Percentiles rank a stretch among this genome's conserved stretches.
phyloP scores from a whole-genome alignment of 1,284 basidiomycete species.

The Ceratobasidium sp. region DNA sequence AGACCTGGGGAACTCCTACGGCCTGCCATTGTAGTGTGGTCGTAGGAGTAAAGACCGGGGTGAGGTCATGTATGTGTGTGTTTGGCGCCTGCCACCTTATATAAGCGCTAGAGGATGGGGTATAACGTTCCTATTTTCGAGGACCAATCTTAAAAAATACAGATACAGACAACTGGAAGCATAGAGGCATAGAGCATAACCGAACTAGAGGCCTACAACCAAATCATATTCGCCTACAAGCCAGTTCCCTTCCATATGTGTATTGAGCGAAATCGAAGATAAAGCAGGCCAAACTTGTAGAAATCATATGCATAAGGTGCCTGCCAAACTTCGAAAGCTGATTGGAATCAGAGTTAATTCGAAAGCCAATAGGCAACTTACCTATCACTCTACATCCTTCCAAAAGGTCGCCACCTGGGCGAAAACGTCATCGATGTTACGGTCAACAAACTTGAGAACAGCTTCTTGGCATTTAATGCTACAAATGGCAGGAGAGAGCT shows the following conservation, averaged over 20 bases:
- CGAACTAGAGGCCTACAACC: neutral
- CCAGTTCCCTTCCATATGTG: conserved; percentile 6
- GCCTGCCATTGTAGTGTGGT: conserved; percentile 4
- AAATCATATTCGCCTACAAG: neutral
- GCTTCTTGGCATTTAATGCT: conserved; percentile 17
- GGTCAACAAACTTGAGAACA: conserved; percentile 26
- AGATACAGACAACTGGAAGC: conserved; percentile 3
- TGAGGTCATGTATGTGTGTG: neutral
- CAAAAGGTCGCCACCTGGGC: conserved; percentile 16
- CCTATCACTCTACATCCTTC: conserved; percentile 29
- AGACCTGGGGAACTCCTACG: no score
- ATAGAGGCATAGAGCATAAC: neutral
- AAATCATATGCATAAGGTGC: neutral
- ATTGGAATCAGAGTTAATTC: neutral
- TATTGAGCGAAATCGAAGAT: conserved; percentile 6
- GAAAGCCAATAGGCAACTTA: neutral
- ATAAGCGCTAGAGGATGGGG: neutral
- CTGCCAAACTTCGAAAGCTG: neutral
- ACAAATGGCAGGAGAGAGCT: neutral
- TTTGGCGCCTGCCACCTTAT: neutral
- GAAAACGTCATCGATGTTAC: conserved; percentile 29
- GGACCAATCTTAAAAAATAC: neutral
- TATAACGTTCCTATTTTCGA: neutral
- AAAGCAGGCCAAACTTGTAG: neutral
- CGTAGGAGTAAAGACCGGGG: neutral